These are phyloP conservation scores for Cladophialophora carrionii DNA, from an alignment of 2,329 filamentous ascomycete species.

Conservation along the genomic window DNA sequence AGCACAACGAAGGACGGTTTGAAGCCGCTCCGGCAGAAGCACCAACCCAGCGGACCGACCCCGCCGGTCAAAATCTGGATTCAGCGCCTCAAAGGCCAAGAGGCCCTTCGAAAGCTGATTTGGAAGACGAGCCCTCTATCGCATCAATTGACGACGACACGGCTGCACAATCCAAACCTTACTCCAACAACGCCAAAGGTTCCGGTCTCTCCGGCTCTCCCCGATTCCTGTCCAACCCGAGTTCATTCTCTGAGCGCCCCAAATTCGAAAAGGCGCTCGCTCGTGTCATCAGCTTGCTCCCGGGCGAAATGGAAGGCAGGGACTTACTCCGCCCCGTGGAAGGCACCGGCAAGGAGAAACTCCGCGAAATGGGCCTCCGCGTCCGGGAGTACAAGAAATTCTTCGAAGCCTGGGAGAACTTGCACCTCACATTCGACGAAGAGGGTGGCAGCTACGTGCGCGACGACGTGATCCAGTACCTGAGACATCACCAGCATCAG, in stretches of 20 bases:
- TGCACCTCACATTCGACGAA: conserved; percentile 36
- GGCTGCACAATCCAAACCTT: conserved; percentile 3
- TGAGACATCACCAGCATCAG: conserved; percentile 40
- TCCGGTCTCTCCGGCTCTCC: conserved; percentile 13
- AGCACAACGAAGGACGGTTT: conserved; percentile 11
- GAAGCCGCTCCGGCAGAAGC: conserved; percentile 15
- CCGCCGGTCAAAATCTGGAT: neutral
- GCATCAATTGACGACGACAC: conserved; percentile 4
- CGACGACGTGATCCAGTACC: conserved; percentile 49
- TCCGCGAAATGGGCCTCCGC: conserved; percentile 48
- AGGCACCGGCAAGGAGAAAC: conserved; percentile 46
- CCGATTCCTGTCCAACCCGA: conserved; percentile 6
- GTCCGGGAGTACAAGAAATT: conserved; percentile 48
- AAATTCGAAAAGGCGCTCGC: conserved; percentile 37
- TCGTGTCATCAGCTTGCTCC: conserved; percentile 35
- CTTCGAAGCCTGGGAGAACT: conserved; percentile 48
- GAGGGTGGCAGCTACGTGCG: conserved; percentile 47
- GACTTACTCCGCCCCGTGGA: conserved; percentile 47
- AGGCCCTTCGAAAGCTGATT: neutral
- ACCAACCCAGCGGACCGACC: neutral
- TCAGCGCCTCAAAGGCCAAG: conserved; percentile 10
- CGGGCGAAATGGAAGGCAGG: conserved; percentile 38
- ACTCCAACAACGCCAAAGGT: conserved; percentile 4
- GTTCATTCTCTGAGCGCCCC: conserved; percentile 34
- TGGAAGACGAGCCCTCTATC: conserved; percentile 10